These are phyloP conservation scores for Metschnikowia drakensbergensis DNA, from an alignment of 805 yeast genomes.

Conservation along the genomic window DNA sequence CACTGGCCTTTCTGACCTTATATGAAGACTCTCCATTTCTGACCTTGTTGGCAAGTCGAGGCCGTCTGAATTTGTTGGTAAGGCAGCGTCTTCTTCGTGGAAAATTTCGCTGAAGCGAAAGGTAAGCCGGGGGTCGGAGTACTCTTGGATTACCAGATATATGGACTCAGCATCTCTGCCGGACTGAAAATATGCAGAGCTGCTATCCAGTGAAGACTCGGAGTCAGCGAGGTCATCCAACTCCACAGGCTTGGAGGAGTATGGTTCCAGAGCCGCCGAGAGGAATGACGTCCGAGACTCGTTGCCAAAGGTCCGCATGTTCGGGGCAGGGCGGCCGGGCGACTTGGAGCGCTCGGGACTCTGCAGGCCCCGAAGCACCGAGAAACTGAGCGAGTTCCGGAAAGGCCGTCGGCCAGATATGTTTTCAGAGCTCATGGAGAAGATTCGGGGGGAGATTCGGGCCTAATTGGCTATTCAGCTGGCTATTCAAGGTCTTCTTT, in stretches of 20 bases:
- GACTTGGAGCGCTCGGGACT: slow-evolving; percentile 9
- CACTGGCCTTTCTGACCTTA: no score
- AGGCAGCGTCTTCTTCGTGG: not conserved
- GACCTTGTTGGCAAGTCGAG: no score
- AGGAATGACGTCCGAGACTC: slow-evolving; percentile 9
- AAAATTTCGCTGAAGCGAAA: slow-evolving; percentile 12
- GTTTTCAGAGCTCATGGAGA: not conserved
- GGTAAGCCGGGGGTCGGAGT: slow-evolving; percentile 14
- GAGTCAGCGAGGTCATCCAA: slow-evolving; percentile 41
- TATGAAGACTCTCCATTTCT: no score
- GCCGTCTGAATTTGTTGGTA: no score
- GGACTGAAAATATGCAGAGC: not conserved
- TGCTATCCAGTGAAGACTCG: slow-evolving; percentile 16
- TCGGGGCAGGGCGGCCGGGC: not conserved
- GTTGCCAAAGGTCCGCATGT: slow-evolving; percentile 1
- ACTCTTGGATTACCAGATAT: slow-evolving; percentile 30
- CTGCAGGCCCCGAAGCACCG: slow-evolving; percentile 4
- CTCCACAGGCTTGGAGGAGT: slow-evolving; percentile 10
- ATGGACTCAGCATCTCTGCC: slow-evolving; percentile 25
- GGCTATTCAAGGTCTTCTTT: no score
- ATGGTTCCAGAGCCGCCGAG: slow-evolving; percentile 1
- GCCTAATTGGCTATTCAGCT: no score
- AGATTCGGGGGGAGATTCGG: no score
- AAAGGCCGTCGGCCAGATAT: slow-evolving; percentile 2
- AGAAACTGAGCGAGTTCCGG: slow-evolving; percentile 7